Evolutionary conservation across 2,329 filamentous ascomycete genomes (phyloP).

Genomic region (Ophiosphaerella herpotricha): DNA sequence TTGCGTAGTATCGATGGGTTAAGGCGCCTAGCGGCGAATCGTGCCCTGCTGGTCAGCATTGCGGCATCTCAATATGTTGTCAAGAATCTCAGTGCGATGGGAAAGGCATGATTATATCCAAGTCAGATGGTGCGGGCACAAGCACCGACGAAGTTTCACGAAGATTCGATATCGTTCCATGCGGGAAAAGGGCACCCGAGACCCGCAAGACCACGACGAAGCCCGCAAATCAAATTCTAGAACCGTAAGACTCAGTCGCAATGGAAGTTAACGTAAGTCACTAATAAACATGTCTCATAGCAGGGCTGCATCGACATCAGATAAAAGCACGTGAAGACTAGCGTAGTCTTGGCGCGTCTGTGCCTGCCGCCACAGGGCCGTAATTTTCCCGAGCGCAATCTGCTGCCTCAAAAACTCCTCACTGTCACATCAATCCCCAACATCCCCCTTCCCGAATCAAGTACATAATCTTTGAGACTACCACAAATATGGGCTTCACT

Average conservation of each 20-base stretch:
- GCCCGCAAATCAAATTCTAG: background rate
- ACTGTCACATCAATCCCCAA: conserved; percentile 16
- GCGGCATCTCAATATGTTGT: conserved; percentile 9
- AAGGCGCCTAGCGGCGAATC: conserved; percentile 43
- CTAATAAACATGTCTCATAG: too few species aligned
- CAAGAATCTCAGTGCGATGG: conserved; percentile 5
- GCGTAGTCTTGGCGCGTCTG: conserved; percentile 11
- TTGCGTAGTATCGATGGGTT: conserved; percentile 21
- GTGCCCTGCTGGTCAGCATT: conserved; percentile 45
- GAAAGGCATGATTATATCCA: conserved; percentile 30
- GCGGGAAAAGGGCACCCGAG: conserved; percentile 6
- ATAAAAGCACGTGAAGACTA: conserved; percentile 17
- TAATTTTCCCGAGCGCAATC: conserved; percentile 23
- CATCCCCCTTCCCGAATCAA: conserved; percentile 11
- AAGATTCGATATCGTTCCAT: conserved; percentile 29
- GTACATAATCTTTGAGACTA: conserved; percentile 14
- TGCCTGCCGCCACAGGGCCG: background rate
- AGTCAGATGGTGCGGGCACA: conserved; percentile 22
- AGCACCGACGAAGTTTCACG: conserved; percentile 26
- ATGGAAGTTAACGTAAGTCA: too few species aligned
- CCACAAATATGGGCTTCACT: conserved; percentile 68
- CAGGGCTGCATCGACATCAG: background rate
- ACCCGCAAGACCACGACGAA: conserved; percentile 4
- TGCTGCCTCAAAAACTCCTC: conserved; percentile 26
- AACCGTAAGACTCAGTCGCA: too few species aligned